phyloP scores from a whole-genome alignment of 2,329 filamentous ascomycete species.

The Alternaria sp. region DNA sequence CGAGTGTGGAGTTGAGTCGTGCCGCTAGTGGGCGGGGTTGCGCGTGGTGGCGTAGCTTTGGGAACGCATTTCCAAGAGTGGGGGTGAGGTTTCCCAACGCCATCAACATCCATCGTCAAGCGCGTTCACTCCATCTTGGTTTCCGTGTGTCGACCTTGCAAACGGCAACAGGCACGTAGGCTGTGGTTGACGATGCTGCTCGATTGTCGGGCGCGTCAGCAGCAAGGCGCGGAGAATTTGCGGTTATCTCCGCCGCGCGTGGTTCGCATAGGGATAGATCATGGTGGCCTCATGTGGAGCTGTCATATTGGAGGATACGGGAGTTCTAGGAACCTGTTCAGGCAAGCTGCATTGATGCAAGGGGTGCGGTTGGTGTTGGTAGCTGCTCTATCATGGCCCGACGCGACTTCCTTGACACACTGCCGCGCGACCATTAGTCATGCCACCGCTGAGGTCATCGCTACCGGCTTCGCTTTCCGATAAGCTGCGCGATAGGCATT shows the following conservation, averaged over 20 bases:
- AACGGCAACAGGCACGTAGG: neutral
- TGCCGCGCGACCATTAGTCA: conserved; percentile 19
- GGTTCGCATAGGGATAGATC: neutral
- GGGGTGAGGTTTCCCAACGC: conserved; percentile 12
- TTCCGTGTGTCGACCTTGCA: neutral
- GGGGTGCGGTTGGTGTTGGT: neutral
- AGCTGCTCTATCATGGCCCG: neutral
- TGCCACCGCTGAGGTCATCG: neutral
- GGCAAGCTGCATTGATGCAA: neutral
- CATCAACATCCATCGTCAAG: neutral
- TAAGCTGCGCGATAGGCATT: neutral
- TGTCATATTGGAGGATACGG: neutral
- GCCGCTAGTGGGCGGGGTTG: conserved; percentile 25
- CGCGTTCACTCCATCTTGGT: neutral
- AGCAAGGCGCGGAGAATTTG: neutral
- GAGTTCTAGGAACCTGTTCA: neutral
- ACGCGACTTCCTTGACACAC: conserved; percentile 16
- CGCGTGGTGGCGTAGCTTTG: neutral
- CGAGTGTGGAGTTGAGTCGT: conserved; percentile 12
- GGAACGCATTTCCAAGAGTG: conserved; percentile 21
- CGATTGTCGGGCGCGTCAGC: neutral
- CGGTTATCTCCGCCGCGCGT: neutral
- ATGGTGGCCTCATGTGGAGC: neutral
- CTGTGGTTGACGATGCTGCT: neutral
- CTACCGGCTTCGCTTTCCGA: neutral